Base-by-base conservation (phyloP, 1,139 yeast genomes). In the Pichia sp. region DNA sequence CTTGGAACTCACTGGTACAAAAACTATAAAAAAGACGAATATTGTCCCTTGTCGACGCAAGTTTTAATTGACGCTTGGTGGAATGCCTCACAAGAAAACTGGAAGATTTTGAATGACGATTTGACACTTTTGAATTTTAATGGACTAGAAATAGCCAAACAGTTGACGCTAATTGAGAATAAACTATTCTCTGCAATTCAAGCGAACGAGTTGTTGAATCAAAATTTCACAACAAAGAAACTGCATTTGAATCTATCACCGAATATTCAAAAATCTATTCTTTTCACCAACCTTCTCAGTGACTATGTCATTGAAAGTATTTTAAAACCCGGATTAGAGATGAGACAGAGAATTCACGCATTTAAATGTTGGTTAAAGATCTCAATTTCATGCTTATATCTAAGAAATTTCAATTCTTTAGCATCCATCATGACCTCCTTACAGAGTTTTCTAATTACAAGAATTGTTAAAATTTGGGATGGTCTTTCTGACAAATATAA, bases 341-440 rank as follows among this genome's bases (percentile, higher is more conserved):
- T 65, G 48, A 71, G 76, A 66, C 67, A 72, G 57, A 68, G 90
- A 51, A 69, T 75, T 38, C 79, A 77, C 53, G 69, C 77, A 41
- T 65, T 88, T 36, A 83, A 83, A 60, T 77, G 80, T 27, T 90
- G 97, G 97, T 69, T 90, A 51, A 85, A 85, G 57, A 73, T 87
- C 39, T 92, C 95, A 0, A 75, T 85, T 47, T 83, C 90, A n/a
- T 81, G 95, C 56, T 70, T 82, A 44, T 84, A 85, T 55, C 69
- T 87, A 57, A 71, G 94, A 49, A 88, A 88, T 60, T 86, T 82
- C 67, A 90, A 90, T 62, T 81, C 95, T 0, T 68, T 87, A 47
- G 92, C 95, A n/a, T 85, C 95, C 0, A 85, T 90, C 44, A 77
- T 88, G 61, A 83, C 94, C 0, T 77, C 95, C 0, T 71, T 90